Conservation (phyloP, 768 basidiomycete genomes). For the Leccinum uliginosum region DNA sequence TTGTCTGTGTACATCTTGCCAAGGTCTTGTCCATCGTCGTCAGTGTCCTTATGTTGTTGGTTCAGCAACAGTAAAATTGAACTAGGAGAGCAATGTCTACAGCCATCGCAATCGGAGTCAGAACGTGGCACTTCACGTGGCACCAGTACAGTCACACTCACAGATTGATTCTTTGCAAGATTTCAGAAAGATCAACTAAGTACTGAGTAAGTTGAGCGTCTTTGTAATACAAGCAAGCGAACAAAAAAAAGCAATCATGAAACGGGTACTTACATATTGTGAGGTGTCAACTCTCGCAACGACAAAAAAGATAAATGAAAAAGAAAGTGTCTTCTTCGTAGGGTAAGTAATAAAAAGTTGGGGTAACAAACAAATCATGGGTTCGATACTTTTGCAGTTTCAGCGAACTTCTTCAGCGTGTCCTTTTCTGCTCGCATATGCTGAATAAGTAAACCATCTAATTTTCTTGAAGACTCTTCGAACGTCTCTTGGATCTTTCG, state of each 20-base stretch:
- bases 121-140: constrained; percentile 29
- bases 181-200: constrained; percentile 11
- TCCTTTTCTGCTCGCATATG: constrained; percentile 85
- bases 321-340: constrained; percentile 9
- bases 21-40: constrained; percentile 23
- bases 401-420: constrained; percentile 71
- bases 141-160: constrained; percentile 4
- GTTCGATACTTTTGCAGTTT: constrained; percentile 35
- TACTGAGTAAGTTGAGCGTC: constrained; percentile 21
- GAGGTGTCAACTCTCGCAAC: constrained; percentile 11
- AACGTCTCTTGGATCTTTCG: constrained; percentile 31
- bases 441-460: constrained; percentile 77
- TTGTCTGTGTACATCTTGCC: constrained; percentile 31
- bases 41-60: constrained; percentile 9
- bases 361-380: constrained; percentile 14
- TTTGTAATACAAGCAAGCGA: constrained; percentile 25
- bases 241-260: constrained; percentile 12
- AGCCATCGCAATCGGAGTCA: constrained; percentile 32
- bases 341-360: constrained; percentile 8
- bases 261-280: constrained; percentile 29
- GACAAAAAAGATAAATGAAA: constrained; percentile 4
- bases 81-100: constrained; percentile 7
- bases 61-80: constrained; percentile 8
- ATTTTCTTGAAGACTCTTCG: constrained; percentile 56
- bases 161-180: constrained; percentile 1